A percentile compares a stretch with the other conserved stretches of the same genome.
These are phyloP conservation scores for Gaeumannomyces sp. DNA, from an alignment of 2,329 filamentous ascomycete genomes.

Conservation along the genomic window DNA sequence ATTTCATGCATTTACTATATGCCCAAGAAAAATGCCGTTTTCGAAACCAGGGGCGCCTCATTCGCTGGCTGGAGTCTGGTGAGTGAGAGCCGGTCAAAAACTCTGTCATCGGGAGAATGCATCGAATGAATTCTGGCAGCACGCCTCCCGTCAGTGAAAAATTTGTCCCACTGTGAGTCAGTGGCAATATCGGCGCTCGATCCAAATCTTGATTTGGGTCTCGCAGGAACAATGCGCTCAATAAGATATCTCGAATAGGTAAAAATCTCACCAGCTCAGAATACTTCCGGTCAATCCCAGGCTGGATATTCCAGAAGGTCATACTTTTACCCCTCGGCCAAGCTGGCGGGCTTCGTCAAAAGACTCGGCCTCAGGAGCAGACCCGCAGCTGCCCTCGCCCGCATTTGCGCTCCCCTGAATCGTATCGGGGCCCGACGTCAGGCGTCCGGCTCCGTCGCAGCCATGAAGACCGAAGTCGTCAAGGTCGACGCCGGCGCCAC, in stretches of 20 bases:
- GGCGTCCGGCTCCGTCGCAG: neutral
- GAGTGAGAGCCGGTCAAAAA: no score
- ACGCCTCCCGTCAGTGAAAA: neutral
- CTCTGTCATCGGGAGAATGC: no score
- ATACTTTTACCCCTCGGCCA: neutral
- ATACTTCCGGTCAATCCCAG: neutral
- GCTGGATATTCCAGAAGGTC: no score
- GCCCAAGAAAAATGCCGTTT: no score
- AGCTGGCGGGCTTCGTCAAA: conserved; percentile 5
- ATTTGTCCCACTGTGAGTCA: conserved; percentile 2
- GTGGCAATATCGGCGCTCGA: neutral
- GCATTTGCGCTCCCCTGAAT: neutral
- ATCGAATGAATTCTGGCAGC: neutral
- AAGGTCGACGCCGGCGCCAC: conserved; percentile 14
- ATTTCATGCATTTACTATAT: neutral
- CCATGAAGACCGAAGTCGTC: conserved; percentile 19
- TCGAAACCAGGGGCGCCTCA: neutral
- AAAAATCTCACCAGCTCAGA: neutral
- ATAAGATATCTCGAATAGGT: neutral
- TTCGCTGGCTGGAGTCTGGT: neutral
- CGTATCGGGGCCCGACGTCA: neutral
- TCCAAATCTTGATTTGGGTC: neutral
- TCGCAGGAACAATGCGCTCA: neutral
- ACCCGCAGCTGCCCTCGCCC: neutral
- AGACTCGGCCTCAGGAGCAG: neutral